Base-by-base conservation (phyloP, 1,284 basidiomycete species). In the Ceratobasidium theobromae region DNA sequence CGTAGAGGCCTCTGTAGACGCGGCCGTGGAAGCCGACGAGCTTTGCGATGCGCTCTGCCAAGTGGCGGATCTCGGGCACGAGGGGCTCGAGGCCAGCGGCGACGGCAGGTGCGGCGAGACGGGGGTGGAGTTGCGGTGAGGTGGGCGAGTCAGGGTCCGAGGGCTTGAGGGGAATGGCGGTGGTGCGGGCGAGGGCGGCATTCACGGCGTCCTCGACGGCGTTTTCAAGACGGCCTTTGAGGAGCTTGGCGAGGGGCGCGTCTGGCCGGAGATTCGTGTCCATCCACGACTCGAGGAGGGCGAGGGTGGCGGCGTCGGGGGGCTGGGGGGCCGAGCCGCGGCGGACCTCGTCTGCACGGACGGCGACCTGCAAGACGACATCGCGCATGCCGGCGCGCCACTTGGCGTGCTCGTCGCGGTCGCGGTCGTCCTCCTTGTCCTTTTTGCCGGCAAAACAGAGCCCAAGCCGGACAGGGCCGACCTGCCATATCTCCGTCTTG, bases 401-500 rank as follows among this genome's bases (percentile, higher is more conserved):
- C 64, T 78, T 77, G 52, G 79, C 77, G 65, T 75, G 72, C 41
- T 83, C 81, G 53, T 78, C 75, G 70, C 75, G 75, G 52, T 72
- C 69, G 8, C 73, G 73, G 28, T 66, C 66, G 32, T 6, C 35
- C 35, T 38, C n/a, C n/a, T n/a, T n/a, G n/a, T n/a, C 45, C 49
- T n/a, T 53, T 45, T 67, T 69, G 41, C 52, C 70, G 65, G 82
- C 74, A 74, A 83, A 84, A 70, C 83, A 84, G 70, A 79, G 77
- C 23, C 85, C 85, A 45, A 85, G 79, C 65, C 82, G 82, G 43
- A 81, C 78, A 32, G 86, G 85, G 33, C 85, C 84, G 67, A 93
- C 84, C 73, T 87, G 87, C 75, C 86, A 85, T 69, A 93, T 85
- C 77, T 93, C 90, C 70, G 81, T 80, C 77, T 92, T 91, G 52